phyloP scores from a whole-genome alignment of 768 basidiomycete species.

The Serendipita vermifera region DNA sequence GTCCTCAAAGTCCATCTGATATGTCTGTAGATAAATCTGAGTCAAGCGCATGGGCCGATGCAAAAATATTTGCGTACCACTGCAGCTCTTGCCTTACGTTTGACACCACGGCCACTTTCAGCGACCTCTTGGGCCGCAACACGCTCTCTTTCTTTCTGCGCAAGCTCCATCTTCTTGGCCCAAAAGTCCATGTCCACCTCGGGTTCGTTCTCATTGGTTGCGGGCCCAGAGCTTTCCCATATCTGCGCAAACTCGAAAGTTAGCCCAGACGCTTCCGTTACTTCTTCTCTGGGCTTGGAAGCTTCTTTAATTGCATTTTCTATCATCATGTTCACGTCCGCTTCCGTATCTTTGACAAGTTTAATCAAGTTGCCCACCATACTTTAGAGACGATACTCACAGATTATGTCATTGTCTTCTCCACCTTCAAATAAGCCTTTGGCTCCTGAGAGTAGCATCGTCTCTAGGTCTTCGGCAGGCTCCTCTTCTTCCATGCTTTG shows the following conservation, averaged over 20 bases:
- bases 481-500: constrained; percentile 88
- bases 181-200: constrained; percentile 61
- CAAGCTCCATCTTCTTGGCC: constrained; percentile 50
- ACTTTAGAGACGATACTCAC: constrained; percentile 28
- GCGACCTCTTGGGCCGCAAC: constrained; percentile 35
- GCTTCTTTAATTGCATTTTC: constrained; percentile 68
- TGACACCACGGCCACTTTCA: constrained; percentile 54
- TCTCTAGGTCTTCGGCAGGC: constrained; percentile 67
- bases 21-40: constrained; percentile 23
- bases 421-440: constrained; percentile 67
- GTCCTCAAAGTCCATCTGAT: constrained; percentile 26
- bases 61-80: constrained; percentile 34
- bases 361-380: neutral
- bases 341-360: constrained; percentile 46
- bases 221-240: constrained; percentile 68
- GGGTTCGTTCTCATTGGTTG: constrained; percentile 38
- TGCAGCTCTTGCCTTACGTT: constrained; percentile 46
- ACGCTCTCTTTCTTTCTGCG: constrained; percentile 36
- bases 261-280: constrained; percentile 37
- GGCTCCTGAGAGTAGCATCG: constrained; percentile 81
- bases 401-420: constrained; percentile 51
- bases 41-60: neutral
- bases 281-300: constrained; percentile 38
- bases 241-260: constrained; percentile 83
- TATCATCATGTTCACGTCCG: constrained; percentile 76